These are phyloP conservation scores for Oryza glaberrima DNA, from an alignment of 176 grass and related monocot genomes.

Conservation along the genomic window DNA sequence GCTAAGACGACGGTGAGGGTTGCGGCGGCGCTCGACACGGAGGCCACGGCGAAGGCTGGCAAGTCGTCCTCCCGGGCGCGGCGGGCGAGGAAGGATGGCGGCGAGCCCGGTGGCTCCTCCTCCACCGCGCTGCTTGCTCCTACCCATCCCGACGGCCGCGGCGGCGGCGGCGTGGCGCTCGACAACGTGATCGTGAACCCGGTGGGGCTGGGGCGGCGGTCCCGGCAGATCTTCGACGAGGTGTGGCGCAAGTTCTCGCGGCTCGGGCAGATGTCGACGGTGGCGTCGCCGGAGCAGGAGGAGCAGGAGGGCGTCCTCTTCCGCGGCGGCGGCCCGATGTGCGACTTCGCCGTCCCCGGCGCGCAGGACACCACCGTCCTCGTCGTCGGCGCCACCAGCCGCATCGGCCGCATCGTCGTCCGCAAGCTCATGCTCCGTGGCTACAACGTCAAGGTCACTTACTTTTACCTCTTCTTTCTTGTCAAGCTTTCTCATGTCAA, in stretches of 20 bases:
- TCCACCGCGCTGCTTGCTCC: too few relatives aligned
- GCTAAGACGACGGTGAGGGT: neutral
- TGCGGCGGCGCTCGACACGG: conserved; percentile 28
- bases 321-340: conserved; percentile 77
- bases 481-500: neutral
- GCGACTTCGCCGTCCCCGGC: conserved; percentile 86
- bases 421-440: conserved; percentile 98
- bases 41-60: neutral
- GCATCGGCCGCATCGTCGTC: conserved; percentile 79
- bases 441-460: conserved; percentile 85
- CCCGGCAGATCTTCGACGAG: conserved; percentile 93
- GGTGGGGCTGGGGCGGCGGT: conserved; percentile 78
- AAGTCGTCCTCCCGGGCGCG: too few relatives aligned
- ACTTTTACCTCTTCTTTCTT: neutral
- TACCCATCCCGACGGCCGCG: too few relatives aligned
- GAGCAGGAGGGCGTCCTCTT: conserved; percentile 59
- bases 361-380: conserved; percentile 95
- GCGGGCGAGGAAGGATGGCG: neutral
- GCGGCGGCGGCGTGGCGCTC: conserved; percentile 51
- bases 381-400: conserved; percentile 87
- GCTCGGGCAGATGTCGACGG: conserved; percentile 83
- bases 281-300: conserved; percentile 48
- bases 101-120: too few relatives aligned
- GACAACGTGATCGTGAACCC: conserved; percentile 84
- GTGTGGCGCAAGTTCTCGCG: conserved; percentile 99